A percentile compares a stretch with the other conserved stretches of the same genome.
phyloP scores from a whole-genome alignment of 2,329 filamentous ascomycete species.

The Aspergillus fumigatiaffinis region DNA sequence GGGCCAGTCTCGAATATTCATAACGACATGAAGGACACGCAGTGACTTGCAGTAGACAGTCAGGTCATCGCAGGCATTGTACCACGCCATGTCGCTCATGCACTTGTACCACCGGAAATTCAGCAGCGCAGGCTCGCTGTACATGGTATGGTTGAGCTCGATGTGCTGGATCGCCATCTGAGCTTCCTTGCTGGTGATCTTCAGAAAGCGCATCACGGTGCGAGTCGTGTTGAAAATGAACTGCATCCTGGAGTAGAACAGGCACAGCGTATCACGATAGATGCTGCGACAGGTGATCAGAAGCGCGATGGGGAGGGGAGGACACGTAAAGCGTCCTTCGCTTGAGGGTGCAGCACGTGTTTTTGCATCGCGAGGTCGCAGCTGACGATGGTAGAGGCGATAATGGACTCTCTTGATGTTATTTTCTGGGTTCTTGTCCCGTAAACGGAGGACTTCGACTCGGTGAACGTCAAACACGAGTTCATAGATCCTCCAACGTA shows the following conservation, averaged over 20 bases:
- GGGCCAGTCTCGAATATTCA: slow-evolving; percentile 18
- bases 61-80: slow-evolving; percentile 14
- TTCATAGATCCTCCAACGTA: slow-evolving; percentile 66
- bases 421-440: slow-evolving; percentile 55
- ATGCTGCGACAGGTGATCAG: slow-evolving; percentile 60
- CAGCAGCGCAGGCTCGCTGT: slow-evolving; percentile 19
- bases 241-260: slow-evolving; percentile 52
- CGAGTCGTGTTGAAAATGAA: slow-evolving; percentile 20
- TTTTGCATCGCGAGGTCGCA: slow-evolving; percentile 21
- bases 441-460: slow-evolving; percentile 28
- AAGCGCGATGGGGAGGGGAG: slow-evolving; percentile 45
- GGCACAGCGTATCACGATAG: slow-evolving; percentile 60
- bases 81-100: slow-evolving; percentile 19
- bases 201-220: slow-evolving; percentile 23
- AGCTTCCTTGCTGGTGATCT: slow-evolving; percentile 52
- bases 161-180: slow-evolving; percentile 48
- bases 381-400: slow-evolving; percentile 55
- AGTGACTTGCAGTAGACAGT: slow-evolving; percentile 6
- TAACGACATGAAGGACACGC: slow-evolving; percentile 14
- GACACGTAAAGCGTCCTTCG: neutral
- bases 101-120: slow-evolving; percentile 13
- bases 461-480: slow-evolving; percentile 50
- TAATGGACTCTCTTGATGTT: slow-evolving; percentile 61
- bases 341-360: slow-evolving; percentile 1
- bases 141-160: slow-evolving; percentile 22